Conservation (phyloP, 2,329 filamentous ascomycete species). For the Fusarium secorum region DNA sequence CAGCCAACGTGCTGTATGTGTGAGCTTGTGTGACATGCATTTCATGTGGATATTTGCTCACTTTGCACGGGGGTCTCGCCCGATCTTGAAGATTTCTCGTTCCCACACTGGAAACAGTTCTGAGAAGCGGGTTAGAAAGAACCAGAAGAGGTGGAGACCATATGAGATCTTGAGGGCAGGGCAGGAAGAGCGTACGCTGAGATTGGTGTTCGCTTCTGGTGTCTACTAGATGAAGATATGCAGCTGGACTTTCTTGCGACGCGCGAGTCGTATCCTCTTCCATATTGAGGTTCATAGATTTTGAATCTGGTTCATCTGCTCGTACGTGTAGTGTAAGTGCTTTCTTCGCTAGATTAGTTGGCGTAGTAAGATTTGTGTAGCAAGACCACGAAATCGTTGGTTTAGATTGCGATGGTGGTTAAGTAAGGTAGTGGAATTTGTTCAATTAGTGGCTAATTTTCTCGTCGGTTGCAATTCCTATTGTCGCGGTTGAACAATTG, state of each 20-base stretch:
- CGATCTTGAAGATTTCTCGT: slow-evolving; percentile 47
- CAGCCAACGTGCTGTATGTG: slow-evolving; percentile 47
- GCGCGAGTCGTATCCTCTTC: slow-evolving; percentile 13
- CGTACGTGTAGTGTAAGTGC: slow-evolving; percentile 34
- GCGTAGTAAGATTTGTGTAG: neutral
- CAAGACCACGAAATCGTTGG: neutral
- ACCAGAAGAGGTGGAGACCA: slow-evolving; percentile 9
- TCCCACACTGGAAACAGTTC: slow-evolving; percentile 44
- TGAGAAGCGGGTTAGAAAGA: slow-evolving; percentile 22
- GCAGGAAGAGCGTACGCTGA: slow-evolving; percentile 35
- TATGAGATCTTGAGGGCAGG: slow-evolving; percentile 1
- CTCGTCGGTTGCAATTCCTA: neutral
- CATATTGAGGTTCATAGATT: slow-evolving; percentile 22
- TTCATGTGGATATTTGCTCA: slow-evolving; percentile 21
- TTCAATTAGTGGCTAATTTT: neutral
- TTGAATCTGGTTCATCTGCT: neutral
- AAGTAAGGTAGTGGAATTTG: neutral
- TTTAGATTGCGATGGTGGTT: neutral
- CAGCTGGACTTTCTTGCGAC: slow-evolving; percentile 35
- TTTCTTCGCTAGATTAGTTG: slow-evolving; percentile 4
- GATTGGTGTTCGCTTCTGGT: slow-evolving; percentile 36
- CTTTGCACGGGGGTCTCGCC: slow-evolving; percentile 48
- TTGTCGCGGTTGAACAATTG: slow-evolving; percentile 12
- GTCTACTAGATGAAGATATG: slow-evolving; percentile 40
- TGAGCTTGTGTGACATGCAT: neutral